phyloP scores from a whole-genome alignment of 352 stramenopile species.

The Phytopythium vexans region DNA sequence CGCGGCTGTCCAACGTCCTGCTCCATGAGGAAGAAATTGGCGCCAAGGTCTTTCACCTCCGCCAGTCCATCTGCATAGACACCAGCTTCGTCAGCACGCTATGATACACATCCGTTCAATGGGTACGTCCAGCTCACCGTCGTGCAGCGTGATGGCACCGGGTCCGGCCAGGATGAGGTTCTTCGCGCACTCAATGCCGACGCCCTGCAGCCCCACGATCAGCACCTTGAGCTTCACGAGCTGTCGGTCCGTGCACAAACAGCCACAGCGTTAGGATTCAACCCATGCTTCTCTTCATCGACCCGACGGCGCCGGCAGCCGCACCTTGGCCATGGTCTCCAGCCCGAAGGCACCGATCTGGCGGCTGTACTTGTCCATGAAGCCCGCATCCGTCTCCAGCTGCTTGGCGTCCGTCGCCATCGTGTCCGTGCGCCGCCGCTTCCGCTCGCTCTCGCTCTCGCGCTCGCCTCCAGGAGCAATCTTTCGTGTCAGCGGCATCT shows the following conservation, averaged over 20 bases:
- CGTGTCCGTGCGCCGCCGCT: background rate
- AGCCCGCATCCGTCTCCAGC: slow-evolving; percentile 82
- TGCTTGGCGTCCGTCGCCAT: slow-evolving; percentile 56
- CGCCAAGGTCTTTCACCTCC: slow-evolving; percentile 85
- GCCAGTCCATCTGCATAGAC: slow-evolving; percentile 45
- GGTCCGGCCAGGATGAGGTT: slow-evolving; percentile 92
- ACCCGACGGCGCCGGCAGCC: background rate
- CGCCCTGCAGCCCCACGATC: slow-evolving; percentile 80
- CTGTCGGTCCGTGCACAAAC: slow-evolving; percentile 15
- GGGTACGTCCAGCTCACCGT: slow-evolving; percentile 27
- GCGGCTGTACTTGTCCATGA: slow-evolving; percentile 93
- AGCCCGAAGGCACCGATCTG: slow-evolving; percentile 91
- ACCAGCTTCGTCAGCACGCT: slow-evolving; percentile 1
- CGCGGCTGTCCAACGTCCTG: slow-evolving; percentile 70
- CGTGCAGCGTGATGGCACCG: slow-evolving; percentile 83
- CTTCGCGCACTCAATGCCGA: slow-evolving; percentile 91
- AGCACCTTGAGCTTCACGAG: slow-evolving; percentile 82
- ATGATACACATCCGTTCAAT: background rate
- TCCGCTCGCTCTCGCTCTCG: background rate
- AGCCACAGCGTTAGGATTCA: slow-evolving; percentile 2
- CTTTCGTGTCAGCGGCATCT: background rate
- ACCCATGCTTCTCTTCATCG: background rate
- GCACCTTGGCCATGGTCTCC: slow-evolving; percentile 90
- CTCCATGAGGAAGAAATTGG: slow-evolving; percentile 93
- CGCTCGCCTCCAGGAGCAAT: background rate